Evolutionary conservation across 192 early-diverging fungal species (phyloP).

Genomic region (Podochytrium sp.): DNA sequence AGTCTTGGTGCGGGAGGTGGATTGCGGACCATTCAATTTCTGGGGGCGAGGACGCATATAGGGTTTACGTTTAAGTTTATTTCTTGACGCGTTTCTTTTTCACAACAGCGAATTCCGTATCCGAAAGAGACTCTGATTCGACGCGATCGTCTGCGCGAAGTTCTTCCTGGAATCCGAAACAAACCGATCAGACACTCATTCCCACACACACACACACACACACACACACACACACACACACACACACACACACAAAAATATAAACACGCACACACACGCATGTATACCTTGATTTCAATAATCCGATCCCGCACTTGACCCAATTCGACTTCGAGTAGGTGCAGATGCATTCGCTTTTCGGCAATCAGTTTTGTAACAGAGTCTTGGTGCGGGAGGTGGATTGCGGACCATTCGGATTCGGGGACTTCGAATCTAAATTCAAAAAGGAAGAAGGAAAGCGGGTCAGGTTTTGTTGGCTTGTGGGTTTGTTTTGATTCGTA

Average conservation of each 20-base stretch:
- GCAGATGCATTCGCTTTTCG: slow-evolving; percentile 4
- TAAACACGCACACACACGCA: too few relatives aligned
- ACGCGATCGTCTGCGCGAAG: too few relatives aligned
- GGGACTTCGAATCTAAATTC: slow-evolving; percentile 74
- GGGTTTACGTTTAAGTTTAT: too few relatives aligned
- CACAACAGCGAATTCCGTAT: too few relatives aligned
- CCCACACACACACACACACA: too few relatives aligned
- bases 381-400: slow-evolving; percentile 75
- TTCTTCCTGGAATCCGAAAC: too few relatives aligned
- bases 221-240: too few relatives aligned
- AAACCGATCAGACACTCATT: too few relatives aligned
- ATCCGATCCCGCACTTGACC: slow-evolving; percentile 13
- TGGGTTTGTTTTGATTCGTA: not conserved
- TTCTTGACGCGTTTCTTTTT: too few relatives aligned
- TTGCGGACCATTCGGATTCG: slow-evolving; percentile 68
- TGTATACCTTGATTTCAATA: not conserved
- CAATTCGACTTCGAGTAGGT: slow-evolving; percentile 5
- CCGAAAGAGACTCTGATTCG: too few relatives aligned
- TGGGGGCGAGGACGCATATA: too few relatives aligned
- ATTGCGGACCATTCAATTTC: slow-evolving; percentile 73
- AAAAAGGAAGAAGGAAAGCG: not conserved
- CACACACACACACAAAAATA: too few relatives aligned
- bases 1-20: slow-evolving; percentile 70
- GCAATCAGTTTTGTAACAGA: not conserved
- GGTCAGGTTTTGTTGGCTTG: not conserved